phyloP scores from a whole-genome alignment of 164 flowering plant species.

The Chimonanthus praecox region DNA sequence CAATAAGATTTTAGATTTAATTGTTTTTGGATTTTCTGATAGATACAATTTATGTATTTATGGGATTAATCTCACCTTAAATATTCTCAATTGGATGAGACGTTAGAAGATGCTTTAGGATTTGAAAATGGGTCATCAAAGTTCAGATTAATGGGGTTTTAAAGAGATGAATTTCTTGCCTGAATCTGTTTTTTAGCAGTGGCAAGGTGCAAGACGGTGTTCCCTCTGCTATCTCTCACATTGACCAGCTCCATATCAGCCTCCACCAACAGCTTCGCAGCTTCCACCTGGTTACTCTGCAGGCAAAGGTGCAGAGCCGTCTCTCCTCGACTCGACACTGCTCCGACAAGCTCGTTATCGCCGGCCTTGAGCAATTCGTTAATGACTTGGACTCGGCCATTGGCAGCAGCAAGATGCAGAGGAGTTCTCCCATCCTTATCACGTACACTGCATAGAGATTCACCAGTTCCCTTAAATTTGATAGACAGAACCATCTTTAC shows the following conservation, averaged over 20 bases:
- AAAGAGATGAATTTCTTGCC: not conserved
- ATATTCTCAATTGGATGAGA: too few relatives aligned
- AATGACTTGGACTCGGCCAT: not conserved
- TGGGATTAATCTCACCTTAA: too few relatives aligned
- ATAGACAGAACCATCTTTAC: not conserved
- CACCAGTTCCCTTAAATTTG: not conserved
- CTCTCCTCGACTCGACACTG: not conserved
- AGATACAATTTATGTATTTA: too few relatives aligned
- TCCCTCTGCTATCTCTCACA: not conserved
- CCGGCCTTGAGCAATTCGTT: not conserved
- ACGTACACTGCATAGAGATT: not conserved
- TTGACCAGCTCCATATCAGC: not conserved
- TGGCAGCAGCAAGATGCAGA: not conserved
- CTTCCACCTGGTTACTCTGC: not conserved
- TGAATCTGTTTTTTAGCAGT: not conserved
- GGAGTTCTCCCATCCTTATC: slow-evolving; percentile 1
- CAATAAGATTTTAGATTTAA: too few relatives aligned
- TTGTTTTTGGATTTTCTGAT: too few relatives aligned
- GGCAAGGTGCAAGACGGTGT: slow-evolving; percentile 1
- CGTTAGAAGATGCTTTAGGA: too few relatives aligned
- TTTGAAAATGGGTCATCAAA: too few relatives aligned
- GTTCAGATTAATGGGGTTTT: too few relatives aligned
- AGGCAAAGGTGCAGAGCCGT: not conserved
- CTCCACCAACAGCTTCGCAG: not conserved
- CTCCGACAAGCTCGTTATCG: not conserved